A percentile compares a stretch with the other conserved stretches of the same genome.
Evolutionary conservation across 495 filamentous ascomycete genomes (phyloP).

Genomic region (Daldinia concentrica): DNA sequence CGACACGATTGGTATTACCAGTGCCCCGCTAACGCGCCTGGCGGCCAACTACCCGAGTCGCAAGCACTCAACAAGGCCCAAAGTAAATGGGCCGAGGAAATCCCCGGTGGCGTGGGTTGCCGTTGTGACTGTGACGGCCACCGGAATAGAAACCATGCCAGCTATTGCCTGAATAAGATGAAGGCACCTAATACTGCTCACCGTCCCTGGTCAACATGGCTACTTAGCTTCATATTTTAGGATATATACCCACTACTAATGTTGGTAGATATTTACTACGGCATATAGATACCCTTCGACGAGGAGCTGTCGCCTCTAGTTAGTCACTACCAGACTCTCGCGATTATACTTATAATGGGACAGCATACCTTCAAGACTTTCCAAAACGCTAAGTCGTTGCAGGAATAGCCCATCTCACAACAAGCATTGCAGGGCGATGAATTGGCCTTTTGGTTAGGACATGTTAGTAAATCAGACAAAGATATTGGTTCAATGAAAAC

Average conservation of each 20-base stretch:
- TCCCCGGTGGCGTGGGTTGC: slow-evolving; percentile 53
- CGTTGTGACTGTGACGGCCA: slow-evolving; percentile 57
- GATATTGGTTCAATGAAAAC: background rate
- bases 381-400: background rate
- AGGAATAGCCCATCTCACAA: background rate
- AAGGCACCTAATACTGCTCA: slow-evolving; percentile 50
- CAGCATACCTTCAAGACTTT: background rate
- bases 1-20: slow-evolving; percentile 60
- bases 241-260: background rate
- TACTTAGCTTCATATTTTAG: slow-evolving; percentile 40
- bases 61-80: slow-evolving; percentile 41
- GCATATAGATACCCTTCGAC: slow-evolving; percentile 4
- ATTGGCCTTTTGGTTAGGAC: background rate
- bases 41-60: slow-evolving; percentile 50
- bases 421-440: background rate
- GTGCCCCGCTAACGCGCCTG: slow-evolving; percentile 57
- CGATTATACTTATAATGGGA: background rate
- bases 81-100: slow-evolving; percentile 46
- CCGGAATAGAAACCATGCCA: slow-evolving; percentile 45
- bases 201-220: slow-evolving; percentile 42
- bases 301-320: background rate
- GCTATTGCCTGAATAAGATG: slow-evolving; percentile 49
- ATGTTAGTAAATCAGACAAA: background rate
- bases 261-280: background rate
- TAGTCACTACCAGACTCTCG: background rate